Evolutionary conservation across 148 eudicot genomes (phyloP), one percentile per base, ranked within the genome.

Genomic region (Camellia lanceoleosa): DNA sequence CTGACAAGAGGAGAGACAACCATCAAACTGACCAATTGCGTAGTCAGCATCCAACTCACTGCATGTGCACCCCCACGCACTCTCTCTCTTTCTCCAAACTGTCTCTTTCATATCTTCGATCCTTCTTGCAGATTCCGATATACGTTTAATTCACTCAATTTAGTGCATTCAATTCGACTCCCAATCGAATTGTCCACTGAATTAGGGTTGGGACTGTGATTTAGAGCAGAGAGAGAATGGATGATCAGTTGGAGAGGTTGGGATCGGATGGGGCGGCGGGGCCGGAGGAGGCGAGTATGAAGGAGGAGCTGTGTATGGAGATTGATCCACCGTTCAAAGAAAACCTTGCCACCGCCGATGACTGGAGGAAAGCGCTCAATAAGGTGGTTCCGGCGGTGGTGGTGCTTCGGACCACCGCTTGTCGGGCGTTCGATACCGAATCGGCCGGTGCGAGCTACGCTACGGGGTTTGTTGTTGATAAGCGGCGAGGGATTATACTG

Each of bases 341-440:
- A 41, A 89, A 75, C 73, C 71, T 73, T 10, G 93, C 94, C 2
- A 95, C 91, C 59, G 87, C 97, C 54, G 99, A 96, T 41, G 97
- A 96, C 65, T 96, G 99, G 99, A 73, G 99, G 75, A 89, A 84
- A 78, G 95, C 99, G 42, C 90, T 96, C 43, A 86, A 66, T 60
- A 92, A 85, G 78, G 98, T 96, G 41, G 97, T 96, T 8, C 98
- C 95, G 42, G 97, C 99, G 42, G 99, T 96, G 20, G 97, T 96
- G 23, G 99, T 96, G 52, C 93, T 96, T 5, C 89, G 97, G 1
- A 96, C 93, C 68, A 96, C 94, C 2, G 95, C 98, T 6, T 91
- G 97, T 73, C 91, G 98, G 5, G 94, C 99, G 0, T 96, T 96
- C 55, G 99, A 96, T 13, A 96, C 99, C 0, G 99, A 96, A 78